Conservation (phyloP, 129 eudicot genomes). For the Pseudognaphalium luteoalbum region DNA sequence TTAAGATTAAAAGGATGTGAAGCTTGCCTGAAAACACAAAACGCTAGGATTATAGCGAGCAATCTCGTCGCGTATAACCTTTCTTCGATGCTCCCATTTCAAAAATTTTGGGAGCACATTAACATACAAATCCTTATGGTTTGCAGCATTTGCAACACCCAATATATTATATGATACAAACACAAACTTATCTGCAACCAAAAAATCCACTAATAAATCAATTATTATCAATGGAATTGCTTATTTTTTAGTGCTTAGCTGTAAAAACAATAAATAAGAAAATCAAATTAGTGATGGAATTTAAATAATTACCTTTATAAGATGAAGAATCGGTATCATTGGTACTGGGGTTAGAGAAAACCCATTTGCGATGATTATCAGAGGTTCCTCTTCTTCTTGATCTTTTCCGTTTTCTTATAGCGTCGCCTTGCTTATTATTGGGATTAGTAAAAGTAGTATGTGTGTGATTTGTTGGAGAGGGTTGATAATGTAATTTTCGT, state of each 20-base stretch:
- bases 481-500: background rate
- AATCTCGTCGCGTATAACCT: conserved; percentile 52
- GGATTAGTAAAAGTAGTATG: background rate
- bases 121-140: conserved; percentile 64
- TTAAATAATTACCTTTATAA: conserved; percentile 33
- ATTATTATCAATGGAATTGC: background rate
- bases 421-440: background rate
- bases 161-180: conserved; percentile 79
- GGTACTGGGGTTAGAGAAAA: conserved; percentile 38
- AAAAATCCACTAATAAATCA: background rate
- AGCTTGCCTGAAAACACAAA: conserved; percentile 79
- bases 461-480: background rate
- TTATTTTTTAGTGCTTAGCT: too few relatives aligned
- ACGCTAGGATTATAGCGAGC: conserved; percentile 53
- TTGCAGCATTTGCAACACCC: conserved; percentile 83
- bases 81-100: conserved; percentile 68
- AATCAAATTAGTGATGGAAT: background rate
- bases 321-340: conserved; percentile 11
- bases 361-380: conserved; percentile 52
- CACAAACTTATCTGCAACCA: conserved; percentile 61
- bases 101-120: conserved; percentile 47
- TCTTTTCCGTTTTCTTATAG: background rate
- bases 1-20: background rate
- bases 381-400: conserved; percentile 12
- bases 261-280: too few relatives aligned